phyloP scores from a whole-genome alignment of 1,139 yeast species.

The Yamadazyma dushanensis region DNA sequence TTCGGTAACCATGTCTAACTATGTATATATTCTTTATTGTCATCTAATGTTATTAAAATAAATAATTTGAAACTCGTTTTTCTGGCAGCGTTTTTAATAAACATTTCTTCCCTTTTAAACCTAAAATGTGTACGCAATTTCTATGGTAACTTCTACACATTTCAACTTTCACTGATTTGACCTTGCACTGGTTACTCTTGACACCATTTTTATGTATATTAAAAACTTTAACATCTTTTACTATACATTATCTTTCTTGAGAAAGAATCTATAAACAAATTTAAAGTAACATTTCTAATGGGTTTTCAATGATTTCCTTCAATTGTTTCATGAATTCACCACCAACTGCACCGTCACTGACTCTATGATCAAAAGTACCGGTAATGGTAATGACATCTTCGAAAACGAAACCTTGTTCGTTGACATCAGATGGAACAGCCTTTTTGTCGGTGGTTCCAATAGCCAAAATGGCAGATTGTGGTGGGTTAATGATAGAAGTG shows the following conservation, averaged over 20 bases:
- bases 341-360: constrained; percentile 96
- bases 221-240: background rate
- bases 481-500: constrained; percentile 97
- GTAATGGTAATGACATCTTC: constrained; percentile 90
- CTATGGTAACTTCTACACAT: no score
- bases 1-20: constrained; percentile 74
- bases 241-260: constrained; percentile 5
- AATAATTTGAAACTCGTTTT: no score
- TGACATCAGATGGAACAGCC: constrained; percentile 89
- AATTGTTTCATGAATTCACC: constrained; percentile 95
- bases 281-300: constrained; percentile 86
- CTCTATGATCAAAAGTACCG: constrained; percentile 97
- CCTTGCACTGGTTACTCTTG: background rate
- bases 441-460: constrained; percentile 90
- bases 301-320: constrained; percentile 91
- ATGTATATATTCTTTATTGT: constrained; percentile 47
- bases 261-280: constrained; percentile 24
- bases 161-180: no score
- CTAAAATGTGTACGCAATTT: no score
- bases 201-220: constrained; percentile 1
- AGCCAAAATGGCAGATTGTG: constrained; percentile 92
- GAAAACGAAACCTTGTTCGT: constrained; percentile 88
- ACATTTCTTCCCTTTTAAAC: background rate
- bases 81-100: no score
- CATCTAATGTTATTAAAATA: no score